Evolutionary conservation across 352 stramenopile genomes (phyloP).

Genomic region (Phytophthora pisi): DNA sequence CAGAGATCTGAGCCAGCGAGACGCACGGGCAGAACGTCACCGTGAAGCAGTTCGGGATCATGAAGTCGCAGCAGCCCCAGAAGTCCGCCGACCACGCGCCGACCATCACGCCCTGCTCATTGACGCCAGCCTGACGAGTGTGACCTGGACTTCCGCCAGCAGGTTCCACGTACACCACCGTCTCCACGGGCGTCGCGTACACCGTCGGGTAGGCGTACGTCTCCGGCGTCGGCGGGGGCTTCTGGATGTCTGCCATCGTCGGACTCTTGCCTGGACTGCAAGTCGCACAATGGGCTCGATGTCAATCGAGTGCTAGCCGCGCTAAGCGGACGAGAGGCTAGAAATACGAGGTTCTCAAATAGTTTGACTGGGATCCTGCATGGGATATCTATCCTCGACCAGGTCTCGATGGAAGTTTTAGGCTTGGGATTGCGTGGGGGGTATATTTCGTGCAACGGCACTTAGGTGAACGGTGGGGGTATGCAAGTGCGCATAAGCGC

Average conservation of each 20-base stretch:
- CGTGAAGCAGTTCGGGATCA: slow-evolving; percentile 57
- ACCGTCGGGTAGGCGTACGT: slow-evolving; percentile 19
- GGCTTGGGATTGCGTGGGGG: neutral
- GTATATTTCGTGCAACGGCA: neutral
- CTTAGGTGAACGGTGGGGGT: neutral
- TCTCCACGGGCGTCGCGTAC: slow-evolving; percentile 22
- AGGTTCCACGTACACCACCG: slow-evolving; percentile 25
- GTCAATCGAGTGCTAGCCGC: neutral
- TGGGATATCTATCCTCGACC: neutral
- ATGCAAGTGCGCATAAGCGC: slow-evolving; percentile 3
- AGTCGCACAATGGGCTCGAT: slow-evolving; percentile 13
- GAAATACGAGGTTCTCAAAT: neutral
- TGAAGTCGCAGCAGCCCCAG: slow-evolving; percentile 46
- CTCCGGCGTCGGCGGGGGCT: slow-evolving; percentile 11
- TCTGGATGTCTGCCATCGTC: slow-evolving; percentile 30
- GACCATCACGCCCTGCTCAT: slow-evolving; percentile 29
- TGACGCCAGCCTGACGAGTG: neutral
- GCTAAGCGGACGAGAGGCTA: neutral
- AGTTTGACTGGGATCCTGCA: neutral
- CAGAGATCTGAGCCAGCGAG: slow-evolving; percentile 50
- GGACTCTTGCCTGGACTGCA: neutral
- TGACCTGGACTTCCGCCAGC: slow-evolving; percentile 1
- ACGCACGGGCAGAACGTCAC: slow-evolving; percentile 57
- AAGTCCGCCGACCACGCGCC: slow-evolving; percentile 39
- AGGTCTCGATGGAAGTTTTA: neutral